Evolutionary conservation across 116 monocot genomes (phyloP), one percentile per base, ranked within the genome.

Genomic region (Iris pallida): DNA sequence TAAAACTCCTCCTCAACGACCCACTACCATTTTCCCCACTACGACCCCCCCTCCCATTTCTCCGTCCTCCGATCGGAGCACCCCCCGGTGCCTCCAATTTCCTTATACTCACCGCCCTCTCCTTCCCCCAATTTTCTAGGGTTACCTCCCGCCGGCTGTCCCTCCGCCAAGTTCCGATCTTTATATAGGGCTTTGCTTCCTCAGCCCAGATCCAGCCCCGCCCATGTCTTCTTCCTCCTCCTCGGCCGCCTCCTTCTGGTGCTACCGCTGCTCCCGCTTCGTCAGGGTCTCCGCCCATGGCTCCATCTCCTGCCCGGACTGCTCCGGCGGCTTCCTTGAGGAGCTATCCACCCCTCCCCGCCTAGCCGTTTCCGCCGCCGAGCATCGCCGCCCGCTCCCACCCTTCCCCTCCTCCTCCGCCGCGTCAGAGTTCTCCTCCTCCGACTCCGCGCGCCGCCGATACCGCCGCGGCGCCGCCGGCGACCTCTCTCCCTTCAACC

Each of bases 401-500:
- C 66, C 59, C 76, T 81, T 55, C 75, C 76, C n/a, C 81, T 79
- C 14, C 73, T 74, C 45, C 85, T 84, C 79, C 84, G 85, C 74
- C 88, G 85, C 1, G 82, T 88, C 70, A 79, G 84, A 73, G 82
- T 84, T 42, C 78, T 88, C 20, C 88, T 51, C 13, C 17, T 30
- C 30, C 30, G 30, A 30, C 30, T 30, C 68, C 45, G 55, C 51
- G 17, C 55, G 17, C 42, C 57, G 49, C 7, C 64, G 71, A 6
- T 44, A 63, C 59, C 64, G 64, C 57, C 77, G 73, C 55, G 13
- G 8, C 6, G 60, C 53, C 7, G 65, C 62, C 64, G 69, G 73
- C 59, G 78, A 84, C 55, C 75, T 78, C n/a, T 84, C 81, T 10
- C 73, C 79, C 41, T 88, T 88, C 79, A 88, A 88, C 74, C 88